A percentile compares a stretch with the other conserved stretches of the same genome.
Conservation (phyloP, 2,329 filamentous ascomycete species). For the Fusarium caatingaense region DNA sequence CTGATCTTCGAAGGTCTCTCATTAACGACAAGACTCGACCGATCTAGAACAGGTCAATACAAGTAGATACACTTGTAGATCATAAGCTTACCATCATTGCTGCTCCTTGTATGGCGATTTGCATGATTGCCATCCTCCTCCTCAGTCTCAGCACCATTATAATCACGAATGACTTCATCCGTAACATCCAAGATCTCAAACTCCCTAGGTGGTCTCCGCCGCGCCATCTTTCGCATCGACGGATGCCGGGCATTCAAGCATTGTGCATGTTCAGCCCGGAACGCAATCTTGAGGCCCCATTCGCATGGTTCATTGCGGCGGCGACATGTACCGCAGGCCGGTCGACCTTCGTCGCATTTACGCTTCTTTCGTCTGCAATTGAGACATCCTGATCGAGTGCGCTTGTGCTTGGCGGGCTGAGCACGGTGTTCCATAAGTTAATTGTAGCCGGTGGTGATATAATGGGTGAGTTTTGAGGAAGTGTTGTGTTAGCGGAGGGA, state of each 20-base stretch:
- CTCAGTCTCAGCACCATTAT: constrained; percentile 45
- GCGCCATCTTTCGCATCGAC: constrained; percentile 49
- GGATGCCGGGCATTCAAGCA: constrained; percentile 49
- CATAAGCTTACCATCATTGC: constrained; percentile 14
- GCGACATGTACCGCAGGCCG: constrained; percentile 51
- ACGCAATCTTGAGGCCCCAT: constrained; percentile 55
- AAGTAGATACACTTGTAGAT: accelerated
- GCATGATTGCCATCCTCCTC: constrained; percentile 32
- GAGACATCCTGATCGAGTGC: constrained; percentile 53
- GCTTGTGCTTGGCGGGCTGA: constrained; percentile 46
- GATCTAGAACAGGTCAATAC: background rate
- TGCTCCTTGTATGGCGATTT: background rate
- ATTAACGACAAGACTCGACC: background rate
- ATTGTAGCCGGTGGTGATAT: constrained; percentile 29
- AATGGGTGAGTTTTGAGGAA: background rate
- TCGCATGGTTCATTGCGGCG: constrained; percentile 49
- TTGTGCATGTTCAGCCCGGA: constrained; percentile 53
- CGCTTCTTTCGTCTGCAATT: constrained; percentile 55
- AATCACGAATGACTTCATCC: constrained; percentile 53
- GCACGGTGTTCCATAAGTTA: constrained; percentile 36
- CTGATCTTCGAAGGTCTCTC: background rate
- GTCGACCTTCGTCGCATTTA: constrained; percentile 53
- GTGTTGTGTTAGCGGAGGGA: background rate
- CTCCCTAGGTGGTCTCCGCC: constrained; percentile 43
- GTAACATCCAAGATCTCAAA: constrained; percentile 55